Evolutionary conservation across 148 eudicot species (phyloP).

Genomic region (Fallopia convolvulus): DNA sequence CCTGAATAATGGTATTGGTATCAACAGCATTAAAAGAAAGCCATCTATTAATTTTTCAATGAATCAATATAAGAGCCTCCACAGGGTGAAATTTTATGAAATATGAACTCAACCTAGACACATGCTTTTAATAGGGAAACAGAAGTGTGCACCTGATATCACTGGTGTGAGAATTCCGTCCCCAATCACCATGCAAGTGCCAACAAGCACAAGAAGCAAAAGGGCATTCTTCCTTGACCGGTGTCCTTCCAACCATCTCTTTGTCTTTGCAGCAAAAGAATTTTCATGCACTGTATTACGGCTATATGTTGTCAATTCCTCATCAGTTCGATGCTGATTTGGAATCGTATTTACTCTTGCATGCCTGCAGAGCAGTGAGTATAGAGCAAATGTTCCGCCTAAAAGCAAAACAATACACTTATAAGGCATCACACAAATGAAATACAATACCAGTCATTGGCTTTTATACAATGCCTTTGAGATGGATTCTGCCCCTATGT

Average conservation of each 20-base stretch:
- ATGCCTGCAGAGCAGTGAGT: slow-evolving; percentile 91
- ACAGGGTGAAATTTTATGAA: background rate
- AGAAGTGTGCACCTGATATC: slow-evolving; percentile 64
- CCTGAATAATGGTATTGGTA: background rate
- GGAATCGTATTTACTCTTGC: slow-evolving; percentile 85
- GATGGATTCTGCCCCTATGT: too few relatives aligned
- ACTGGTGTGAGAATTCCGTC: slow-evolving; percentile 98
- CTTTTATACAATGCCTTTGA: too few relatives aligned
- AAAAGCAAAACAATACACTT: slow-evolving; percentile 7
- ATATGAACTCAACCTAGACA: background rate
- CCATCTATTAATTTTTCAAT: background rate
- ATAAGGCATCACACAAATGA: background rate
- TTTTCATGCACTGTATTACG: slow-evolving; percentile 60
- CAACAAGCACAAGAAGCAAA: slow-evolving; percentile 82
- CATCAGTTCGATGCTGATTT: slow-evolving; percentile 91
- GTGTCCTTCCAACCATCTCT: slow-evolving; percentile 75
- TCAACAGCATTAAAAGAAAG: background rate
- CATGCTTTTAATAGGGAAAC: background rate
- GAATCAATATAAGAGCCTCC: background rate
- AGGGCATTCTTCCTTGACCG: slow-evolving; percentile 59
- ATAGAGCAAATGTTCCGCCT: slow-evolving; percentile 99
- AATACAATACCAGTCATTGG: background rate
- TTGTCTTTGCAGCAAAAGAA: slow-evolving; percentile 85
- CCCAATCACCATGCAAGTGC: slow-evolving; percentile 95
- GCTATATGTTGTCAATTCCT: slow-evolving; percentile 93